Evolutionary conservation across 208 protist genomes (phyloP).

Genomic region (Trichomonas tenax): DNA sequence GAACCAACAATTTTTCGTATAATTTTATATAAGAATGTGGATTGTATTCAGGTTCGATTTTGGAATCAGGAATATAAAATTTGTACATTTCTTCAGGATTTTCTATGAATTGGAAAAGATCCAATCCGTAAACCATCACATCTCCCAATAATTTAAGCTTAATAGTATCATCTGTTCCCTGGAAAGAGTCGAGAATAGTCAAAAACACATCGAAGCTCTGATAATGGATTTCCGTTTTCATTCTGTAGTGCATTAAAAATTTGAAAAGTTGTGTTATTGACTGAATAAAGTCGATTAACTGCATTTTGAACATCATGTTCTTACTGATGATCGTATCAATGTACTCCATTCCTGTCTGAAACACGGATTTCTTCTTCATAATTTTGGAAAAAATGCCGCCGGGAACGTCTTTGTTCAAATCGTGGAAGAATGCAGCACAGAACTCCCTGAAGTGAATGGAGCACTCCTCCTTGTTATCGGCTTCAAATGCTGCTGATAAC

Average conservation of each 20-base stretch:
- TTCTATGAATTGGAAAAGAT: not conserved
- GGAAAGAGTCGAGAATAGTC: not conserved
- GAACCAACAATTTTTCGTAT: not conserved
- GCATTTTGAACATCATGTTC: not conserved
- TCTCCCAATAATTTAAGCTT: not conserved
- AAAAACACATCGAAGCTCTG: not conserved
- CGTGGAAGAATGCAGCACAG: not conserved
- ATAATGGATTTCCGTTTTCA: not conserved
- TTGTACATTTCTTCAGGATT: not conserved
- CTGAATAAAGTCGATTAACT: not conserved
- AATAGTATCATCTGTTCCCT: not conserved
- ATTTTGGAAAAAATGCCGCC: not conserved
- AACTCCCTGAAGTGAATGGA: not conserved
- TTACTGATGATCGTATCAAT: not conserved
- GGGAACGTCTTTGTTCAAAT: not conserved
- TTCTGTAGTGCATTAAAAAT: not conserved
- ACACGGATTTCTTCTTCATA: not conserved
- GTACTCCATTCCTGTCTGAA: not conserved
- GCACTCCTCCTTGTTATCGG: not conserved
- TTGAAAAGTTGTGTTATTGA: not conserved
- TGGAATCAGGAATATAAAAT: not conserved
- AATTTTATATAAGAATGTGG: not conserved
- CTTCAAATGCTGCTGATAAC: not conserved
- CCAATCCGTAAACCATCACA: not conserved
- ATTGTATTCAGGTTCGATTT: not conserved